Evolutionary conservation across 495 filamentous ascomycete species (phyloP).

Genomic region (Chaetomium tenue): DNA sequence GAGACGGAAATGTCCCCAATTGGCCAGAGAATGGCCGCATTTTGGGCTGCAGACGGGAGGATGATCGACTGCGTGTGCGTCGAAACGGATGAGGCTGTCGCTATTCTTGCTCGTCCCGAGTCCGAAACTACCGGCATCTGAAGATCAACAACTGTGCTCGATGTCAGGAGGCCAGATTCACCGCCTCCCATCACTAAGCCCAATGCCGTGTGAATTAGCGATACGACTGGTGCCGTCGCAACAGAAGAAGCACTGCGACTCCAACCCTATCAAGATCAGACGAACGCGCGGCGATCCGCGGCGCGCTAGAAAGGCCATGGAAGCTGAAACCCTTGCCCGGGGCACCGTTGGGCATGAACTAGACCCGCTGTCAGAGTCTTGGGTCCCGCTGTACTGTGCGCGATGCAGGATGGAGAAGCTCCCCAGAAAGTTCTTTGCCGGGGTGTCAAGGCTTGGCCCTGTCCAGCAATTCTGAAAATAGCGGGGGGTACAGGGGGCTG

Average conservation of each 20-base stretch:
- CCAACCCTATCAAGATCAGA: neutral
- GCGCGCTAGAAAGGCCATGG: neutral
- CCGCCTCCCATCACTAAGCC: neutral
- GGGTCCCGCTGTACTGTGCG: neutral
- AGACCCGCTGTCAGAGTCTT: constrained; percentile 11
- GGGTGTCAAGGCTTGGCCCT: constrained; percentile 1
- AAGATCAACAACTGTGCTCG: neutral
- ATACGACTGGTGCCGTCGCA: neutral
- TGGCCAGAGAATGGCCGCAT: constrained; percentile 29
- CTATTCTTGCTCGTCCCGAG: neutral
- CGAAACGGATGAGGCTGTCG: constrained; percentile 4
- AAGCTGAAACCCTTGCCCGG: constrained; percentile 8
- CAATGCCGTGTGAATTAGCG: neutral
- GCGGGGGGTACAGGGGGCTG: neutral
- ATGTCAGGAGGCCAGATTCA: neutral
- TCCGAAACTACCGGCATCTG: neutral
- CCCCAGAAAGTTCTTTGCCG: constrained; percentile 19
- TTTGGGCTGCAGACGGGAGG: constrained; percentile 31
- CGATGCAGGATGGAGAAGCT: constrained; percentile 9
- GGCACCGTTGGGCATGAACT: constrained; percentile 9
- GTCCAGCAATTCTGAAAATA: neutral
- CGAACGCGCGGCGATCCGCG: constrained; percentile 1
- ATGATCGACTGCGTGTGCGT: constrained; percentile 24
- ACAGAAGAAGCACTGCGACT: neutral
- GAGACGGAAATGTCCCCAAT: constrained; percentile 34